Conservation (phyloP, 371 early-diverging fungal species). For the Homolaphlyctis polyrhiza region DNA sequence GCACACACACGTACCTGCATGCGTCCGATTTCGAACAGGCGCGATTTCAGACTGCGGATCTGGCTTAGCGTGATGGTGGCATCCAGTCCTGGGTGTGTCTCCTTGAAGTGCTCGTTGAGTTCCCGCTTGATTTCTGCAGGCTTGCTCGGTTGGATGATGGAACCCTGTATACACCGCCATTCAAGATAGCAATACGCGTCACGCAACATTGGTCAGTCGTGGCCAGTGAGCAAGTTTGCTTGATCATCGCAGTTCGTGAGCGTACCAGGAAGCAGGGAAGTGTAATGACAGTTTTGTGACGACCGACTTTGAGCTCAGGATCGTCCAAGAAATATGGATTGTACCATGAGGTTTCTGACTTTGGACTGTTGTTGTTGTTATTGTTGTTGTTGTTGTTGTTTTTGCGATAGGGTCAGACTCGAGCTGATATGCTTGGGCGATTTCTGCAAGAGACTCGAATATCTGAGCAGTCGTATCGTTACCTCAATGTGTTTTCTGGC, state of each 20-base stretch:
- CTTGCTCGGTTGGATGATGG: constrained; percentile 57
- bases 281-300: constrained; percentile 52
- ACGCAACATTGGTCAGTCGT: not conserved
- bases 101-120: constrained; percentile 74
- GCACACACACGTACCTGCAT: constrained; percentile 16
- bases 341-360: constrained; percentile 33
- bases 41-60: constrained; percentile 67
- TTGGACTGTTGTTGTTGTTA: too few relatives aligned
- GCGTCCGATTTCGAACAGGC: constrained; percentile 49
- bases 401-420: too few relatives aligned
- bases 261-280: constrained; percentile 55
- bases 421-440: too few relatives aligned
- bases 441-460: too few relatives aligned
- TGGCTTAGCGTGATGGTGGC: constrained; percentile 69
- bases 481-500: constrained; percentile 27
- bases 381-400: too few relatives aligned
- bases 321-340: constrained; percentile 57
- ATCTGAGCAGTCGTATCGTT: too few relatives aligned
- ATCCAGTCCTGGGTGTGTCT: constrained; percentile 68
- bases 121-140: constrained; percentile 57
- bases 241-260: not conserved
- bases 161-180: constrained; percentile 40
- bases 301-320: constrained; percentile 58
- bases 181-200: not conserved
- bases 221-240: not conserved